Conservation (phyloP, 2,329 filamentous ascomycete species). For the Aspergillus proliferans region DNA sequence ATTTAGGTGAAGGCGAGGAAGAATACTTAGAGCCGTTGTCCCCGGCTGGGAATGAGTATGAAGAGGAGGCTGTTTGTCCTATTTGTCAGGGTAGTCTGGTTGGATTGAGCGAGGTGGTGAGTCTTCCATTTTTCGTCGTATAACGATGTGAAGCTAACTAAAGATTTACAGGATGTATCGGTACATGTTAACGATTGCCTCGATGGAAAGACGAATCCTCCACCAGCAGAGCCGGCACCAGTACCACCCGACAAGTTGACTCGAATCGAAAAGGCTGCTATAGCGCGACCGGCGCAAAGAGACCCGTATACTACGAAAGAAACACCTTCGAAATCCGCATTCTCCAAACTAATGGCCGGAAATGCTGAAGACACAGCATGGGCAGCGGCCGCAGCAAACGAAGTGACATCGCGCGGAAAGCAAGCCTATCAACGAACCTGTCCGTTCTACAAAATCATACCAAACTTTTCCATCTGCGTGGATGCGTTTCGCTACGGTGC, state of each 20-base stretch:
- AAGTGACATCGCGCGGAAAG: slow-evolving; percentile 71
- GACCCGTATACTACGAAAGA: slow-evolving; percentile 62
- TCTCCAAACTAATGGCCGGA: slow-evolving; percentile 85
- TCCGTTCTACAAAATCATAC: slow-evolving; percentile 97
- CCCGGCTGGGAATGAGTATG: slow-evolving; percentile 12
- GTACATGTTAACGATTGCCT: slow-evolving; percentile 89
- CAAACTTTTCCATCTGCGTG: slow-evolving; percentile 84
- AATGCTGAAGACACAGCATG: slow-evolving; percentile 88
- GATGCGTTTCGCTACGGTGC: slow-evolving; percentile 95
- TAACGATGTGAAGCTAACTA: slow-evolving; percentile 1
- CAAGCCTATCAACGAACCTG: slow-evolving; percentile 84
- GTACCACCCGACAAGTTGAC: slow-evolving; percentile 32
- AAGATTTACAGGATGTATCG: slow-evolving; percentile 57
- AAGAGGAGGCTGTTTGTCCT: slow-evolving; percentile 54
- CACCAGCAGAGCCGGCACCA: slow-evolving; percentile 13
- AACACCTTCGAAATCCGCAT: slow-evolving; percentile 59
- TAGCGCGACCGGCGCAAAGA: slow-evolving; percentile 71
- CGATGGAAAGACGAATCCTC: slow-evolving; percentile 67
- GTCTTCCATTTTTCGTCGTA: slow-evolving; percentile 6
- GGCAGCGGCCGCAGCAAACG: slow-evolving; percentile 75
- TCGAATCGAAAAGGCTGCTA: slow-evolving; percentile 60
- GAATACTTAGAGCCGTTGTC: slow-evolving; percentile 57
- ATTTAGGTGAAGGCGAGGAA: slow-evolving; percentile 60
- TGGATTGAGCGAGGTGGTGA: slow-evolving; percentile 47
- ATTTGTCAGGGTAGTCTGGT: slow-evolving; percentile 65